These are phyloP conservation scores for Lentinula boryana DNA, from an alignment of 768 basidiomycete genomes.

Conservation along the genomic window DNA sequence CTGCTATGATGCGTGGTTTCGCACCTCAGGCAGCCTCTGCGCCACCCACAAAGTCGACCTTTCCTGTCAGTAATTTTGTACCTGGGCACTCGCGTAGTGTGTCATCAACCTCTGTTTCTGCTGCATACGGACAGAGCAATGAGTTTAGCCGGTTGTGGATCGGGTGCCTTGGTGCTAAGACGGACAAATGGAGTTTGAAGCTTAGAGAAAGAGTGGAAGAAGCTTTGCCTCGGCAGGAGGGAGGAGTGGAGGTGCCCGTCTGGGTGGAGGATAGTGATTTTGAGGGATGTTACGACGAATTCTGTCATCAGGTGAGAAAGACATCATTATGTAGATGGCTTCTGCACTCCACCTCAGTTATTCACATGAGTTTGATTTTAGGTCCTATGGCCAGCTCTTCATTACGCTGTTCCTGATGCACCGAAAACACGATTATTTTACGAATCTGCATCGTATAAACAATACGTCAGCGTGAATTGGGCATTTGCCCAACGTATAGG, in stretches of 20 bases:
- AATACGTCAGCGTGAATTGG: conserved; percentile 87
- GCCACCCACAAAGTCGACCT: not conserved
- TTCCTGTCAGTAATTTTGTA: not conserved
- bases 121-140: conserved; percentile 36
- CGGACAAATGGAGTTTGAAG: conserved; percentile 37
- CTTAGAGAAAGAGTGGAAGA: conserved; percentile 1
- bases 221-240: conserved; percentile 7
- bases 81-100: conserved; percentile 27
- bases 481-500: conserved; percentile 85
- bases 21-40: not conserved
- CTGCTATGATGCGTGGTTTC: not conserved
- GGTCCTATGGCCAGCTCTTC: conserved; percentile 83
- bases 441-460: conserved; percentile 74
- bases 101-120: conserved; percentile 15
- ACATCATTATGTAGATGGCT: conserved; percentile 25
- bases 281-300: conserved; percentile 75
- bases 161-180: conserved; percentile 69
- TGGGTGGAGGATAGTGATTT: conserved; percentile 85
- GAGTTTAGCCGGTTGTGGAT: conserved; percentile 51
- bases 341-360: conserved; percentile 14
- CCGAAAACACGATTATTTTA: conserved; percentile 80
- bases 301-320: conserved; percentile 59
- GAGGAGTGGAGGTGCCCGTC: conserved; percentile 40
- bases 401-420: conserved; percentile 83
- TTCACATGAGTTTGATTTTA: not conserved